Conservation (phyloP, 192 early-diverging fungal genomes). For the Obelidium mucronatum region DNA sequence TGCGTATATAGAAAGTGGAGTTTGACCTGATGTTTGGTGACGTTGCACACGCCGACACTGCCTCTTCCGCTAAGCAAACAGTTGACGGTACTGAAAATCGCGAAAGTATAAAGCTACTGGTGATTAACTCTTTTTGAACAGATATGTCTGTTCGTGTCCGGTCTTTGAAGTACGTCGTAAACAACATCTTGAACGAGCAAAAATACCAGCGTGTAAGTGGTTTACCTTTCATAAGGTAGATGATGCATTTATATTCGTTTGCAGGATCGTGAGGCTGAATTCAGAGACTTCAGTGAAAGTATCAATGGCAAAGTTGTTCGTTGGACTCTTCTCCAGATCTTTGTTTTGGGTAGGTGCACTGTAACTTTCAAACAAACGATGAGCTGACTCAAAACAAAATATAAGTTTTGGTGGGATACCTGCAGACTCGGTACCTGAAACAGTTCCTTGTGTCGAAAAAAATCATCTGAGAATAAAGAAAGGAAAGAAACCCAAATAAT, state of each 20-base stretch:
- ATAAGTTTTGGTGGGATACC: constrained; percentile 47
- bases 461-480: constrained; percentile 54
- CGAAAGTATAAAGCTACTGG: neutral
- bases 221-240: constrained; percentile 1
- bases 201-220: constrained; percentile 82
- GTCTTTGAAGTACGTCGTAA: constrained; percentile 83
- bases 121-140: constrained; percentile 32
- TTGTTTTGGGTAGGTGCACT: constrained; percentile 66
- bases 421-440: constrained; percentile 89
- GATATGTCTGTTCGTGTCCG: constrained; percentile 75
- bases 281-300: constrained; percentile 83
- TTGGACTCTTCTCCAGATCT: constrained; percentile 89
- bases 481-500: neutral
- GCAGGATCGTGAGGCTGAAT: constrained; percentile 89
- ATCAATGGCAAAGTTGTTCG: constrained; percentile 85
- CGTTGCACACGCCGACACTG: constrained; percentile 56
- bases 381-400: neutral
- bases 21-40: constrained; percentile 77
- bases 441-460: constrained; percentile 93
- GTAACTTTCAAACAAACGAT: constrained; percentile 3
- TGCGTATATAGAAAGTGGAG: constrained; percentile 45
- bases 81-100: constrained; percentile 10
- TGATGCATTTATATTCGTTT: neutral
- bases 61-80: constrained; percentile 36
- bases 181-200: constrained; percentile 88